Evolutionary conservation across 31 red algal genomes (phyloP), one percentile per base, ranked within the genome.

Genomic region (Odonthalia washingtoniensis): DNA sequence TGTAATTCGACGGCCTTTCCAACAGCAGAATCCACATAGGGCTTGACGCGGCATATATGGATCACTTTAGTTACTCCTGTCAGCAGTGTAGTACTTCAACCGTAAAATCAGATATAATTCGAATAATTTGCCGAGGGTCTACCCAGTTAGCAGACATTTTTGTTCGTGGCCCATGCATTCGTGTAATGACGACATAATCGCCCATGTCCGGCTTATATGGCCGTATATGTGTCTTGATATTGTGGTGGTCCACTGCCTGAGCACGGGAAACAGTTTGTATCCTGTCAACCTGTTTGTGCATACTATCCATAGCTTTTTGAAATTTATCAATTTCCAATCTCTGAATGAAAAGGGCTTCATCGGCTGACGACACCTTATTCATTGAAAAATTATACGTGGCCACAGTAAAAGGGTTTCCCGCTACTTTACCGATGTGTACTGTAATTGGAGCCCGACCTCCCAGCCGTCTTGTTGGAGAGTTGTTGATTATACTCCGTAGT

Each of bases 131-230:
- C 9, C 49, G 49, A 57, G 49, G 49, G 9, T 21, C 49, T 9
- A 57, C 49, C 49, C 49, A 57, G 21, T 57, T 57, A 21, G 12
- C 9, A 9, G 21, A 57, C 49, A 57, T 57, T 21, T 65, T 65
- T 4, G 62, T 65, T 9, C 17, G 62, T 9, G 62, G 31, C 3
- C 62, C 62, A 65, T 9, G 62, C n/a, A 33, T 65, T 26, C 31
- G 62, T 9, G 62, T 9, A 33, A 65, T 42, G 3, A 85, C 36
- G 6, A 85, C 81, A 34, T 73, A 85, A 34, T 85, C 80, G 18
- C 80, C 80, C 4, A 83, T 46, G 40, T 2, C 6, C 74, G 44
- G 9, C 2, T 34, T 83, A 26, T 3, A 39, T 1, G 80, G 6
- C 18, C 42, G 14, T 24, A 83, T 46, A 83, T 70, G 53, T 39